Base-by-base conservation (phyloP, 805 yeast genomes). In the Starmera amethionina region DNA sequence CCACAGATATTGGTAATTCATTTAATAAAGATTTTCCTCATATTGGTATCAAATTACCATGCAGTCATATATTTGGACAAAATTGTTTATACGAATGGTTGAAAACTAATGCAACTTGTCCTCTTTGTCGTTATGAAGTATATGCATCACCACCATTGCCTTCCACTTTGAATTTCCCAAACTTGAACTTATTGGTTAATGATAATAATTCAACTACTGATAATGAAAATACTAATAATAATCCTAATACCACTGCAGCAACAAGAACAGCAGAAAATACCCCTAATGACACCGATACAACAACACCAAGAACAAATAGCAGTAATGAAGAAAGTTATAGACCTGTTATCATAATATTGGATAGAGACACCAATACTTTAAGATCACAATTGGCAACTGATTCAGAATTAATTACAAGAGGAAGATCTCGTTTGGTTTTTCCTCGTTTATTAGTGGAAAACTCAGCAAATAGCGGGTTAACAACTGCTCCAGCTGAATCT, bases 71-170 rank as follows among this genome's bases (percentile, higher is more conserved):
- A 0, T 90, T 93, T 65, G 97, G 98, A 7, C 71, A 79, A 45
- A 72, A 75, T n/a, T 90, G 98, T 64, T 65, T 88, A 19, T 73
- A 68, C 42, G 85, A 82, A 50, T 90, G 98, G 98, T 72, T 90
- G 38, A 73, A 71, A 44, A 63, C 73, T 19, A 79, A 82, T 50
- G 72, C 75, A 28, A 75, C 86, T 2, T 89, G 97, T 57, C 98
- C 98, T 0, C 61, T 90, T 36, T 90, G 98, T 57, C 76, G 97
- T 42, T 66, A 66, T 14, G 64, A 70, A 16, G 50, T 51, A 8
- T 50, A 55, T 27, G 37, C 43, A 13, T 51, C 47, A 10, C 22
- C 40, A 8, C 14, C 38, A 5, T 50, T 45, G 4, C 50, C 54
- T 22, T 44, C 45, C 2, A 47, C 46, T 14, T 48, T 48, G 15